These are phyloP conservation scores for Chalciporus piperatus DNA, from an alignment of 768 basidiomycete genomes.

Conservation along the genomic window DNA sequence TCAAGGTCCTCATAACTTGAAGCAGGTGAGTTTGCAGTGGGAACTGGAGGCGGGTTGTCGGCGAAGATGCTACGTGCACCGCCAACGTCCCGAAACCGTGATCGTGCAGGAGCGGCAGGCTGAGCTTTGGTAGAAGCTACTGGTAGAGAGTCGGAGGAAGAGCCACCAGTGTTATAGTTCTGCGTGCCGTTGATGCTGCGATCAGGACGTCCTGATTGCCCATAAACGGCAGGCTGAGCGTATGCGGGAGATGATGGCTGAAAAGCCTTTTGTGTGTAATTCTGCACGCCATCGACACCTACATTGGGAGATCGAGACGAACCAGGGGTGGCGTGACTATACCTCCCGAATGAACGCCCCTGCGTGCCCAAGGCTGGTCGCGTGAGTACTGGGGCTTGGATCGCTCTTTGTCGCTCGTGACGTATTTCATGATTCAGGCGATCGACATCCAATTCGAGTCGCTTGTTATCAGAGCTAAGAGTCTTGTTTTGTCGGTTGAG, in stretches of 20 bases:
- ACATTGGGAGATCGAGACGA: conserved; percentile 9
- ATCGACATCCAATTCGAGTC: conserved; percentile 26
- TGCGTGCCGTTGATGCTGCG: not conserved
- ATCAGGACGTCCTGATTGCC: not conserved
- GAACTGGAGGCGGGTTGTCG: conserved; percentile 25
- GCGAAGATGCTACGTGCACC: conserved; percentile 22
- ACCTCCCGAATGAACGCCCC: conserved; percentile 2
- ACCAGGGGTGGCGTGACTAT: conserved; percentile 24
- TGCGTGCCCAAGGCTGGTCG: not conserved
- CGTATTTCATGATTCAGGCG: conserved; percentile 13
- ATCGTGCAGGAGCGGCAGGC: too few species aligned
- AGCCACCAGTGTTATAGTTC: not conserved
- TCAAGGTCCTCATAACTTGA: conserved; percentile 19
- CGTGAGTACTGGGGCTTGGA: not conserved
- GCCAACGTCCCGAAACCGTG: too few species aligned
- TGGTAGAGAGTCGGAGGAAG: not conserved
- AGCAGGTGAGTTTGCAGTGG: conserved; percentile 5
- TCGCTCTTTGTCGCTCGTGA: conserved; percentile 9
- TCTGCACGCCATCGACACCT: conserved; percentile 8
- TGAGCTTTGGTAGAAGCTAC: not conserved
- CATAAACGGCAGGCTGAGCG: not conserved
- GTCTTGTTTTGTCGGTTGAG: conserved; percentile 32
- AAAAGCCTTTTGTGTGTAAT: not conserved
- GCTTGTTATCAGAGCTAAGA: conserved; percentile 22
- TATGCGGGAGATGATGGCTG: not conserved